phyloP scores from a whole-genome alignment of 495 filamentous ascomycete species.

The Xylaria telfairii region DNA sequence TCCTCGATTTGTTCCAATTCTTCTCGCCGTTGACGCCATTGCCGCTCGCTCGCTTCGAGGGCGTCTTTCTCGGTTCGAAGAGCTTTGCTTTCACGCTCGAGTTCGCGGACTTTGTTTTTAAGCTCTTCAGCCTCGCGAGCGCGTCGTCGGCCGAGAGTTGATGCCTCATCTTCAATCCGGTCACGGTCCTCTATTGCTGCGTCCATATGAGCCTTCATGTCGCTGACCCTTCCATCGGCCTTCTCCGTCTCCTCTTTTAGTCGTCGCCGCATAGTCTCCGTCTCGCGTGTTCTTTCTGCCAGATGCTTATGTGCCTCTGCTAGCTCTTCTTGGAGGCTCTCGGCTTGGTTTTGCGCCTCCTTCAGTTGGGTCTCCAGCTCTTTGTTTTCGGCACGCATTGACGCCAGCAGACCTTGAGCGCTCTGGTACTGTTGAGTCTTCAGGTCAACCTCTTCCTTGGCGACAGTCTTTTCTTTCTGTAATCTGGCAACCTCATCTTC shows the following conservation, averaged over 20 bases:
- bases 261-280: conserved; percentile 91
- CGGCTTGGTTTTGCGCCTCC: conserved; percentile 80
- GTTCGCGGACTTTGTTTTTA: conserved; percentile 75
- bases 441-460: conserved; percentile 81
- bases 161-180: conserved; percentile 88
- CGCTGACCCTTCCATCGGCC: conserved; percentile 77
- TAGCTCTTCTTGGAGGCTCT: conserved; percentile 92
- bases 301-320: conserved; percentile 86
- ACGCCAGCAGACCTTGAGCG: conserved; percentile 83
- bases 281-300: conserved; percentile 91
- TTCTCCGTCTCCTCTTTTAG: conserved; percentile 85
- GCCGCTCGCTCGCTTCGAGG: conserved; percentile 65
- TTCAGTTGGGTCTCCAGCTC: conserved; percentile 94
- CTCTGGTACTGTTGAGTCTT: conserved; percentile 85
- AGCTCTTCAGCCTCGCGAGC: conserved; percentile 88
- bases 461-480: conserved; percentile 64
- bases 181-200: conserved; percentile 89
- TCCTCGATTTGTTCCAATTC: conserved; percentile 75
- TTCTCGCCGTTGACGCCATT: conserved; percentile 71
- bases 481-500: conserved; percentile 73
- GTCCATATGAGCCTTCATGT: conserved; percentile 91
- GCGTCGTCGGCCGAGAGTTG: conserved; percentile 72
- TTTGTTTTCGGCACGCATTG: conserved; percentile 88
- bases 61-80: conserved; percentile 74
- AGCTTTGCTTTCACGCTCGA: conserved; percentile 74